Percentiles rank a stretch among this genome's conserved stretches.
Conservation (phyloP, 2,329 filamentous ascomycete genomes). For the Alternaria gaisen region DNA sequence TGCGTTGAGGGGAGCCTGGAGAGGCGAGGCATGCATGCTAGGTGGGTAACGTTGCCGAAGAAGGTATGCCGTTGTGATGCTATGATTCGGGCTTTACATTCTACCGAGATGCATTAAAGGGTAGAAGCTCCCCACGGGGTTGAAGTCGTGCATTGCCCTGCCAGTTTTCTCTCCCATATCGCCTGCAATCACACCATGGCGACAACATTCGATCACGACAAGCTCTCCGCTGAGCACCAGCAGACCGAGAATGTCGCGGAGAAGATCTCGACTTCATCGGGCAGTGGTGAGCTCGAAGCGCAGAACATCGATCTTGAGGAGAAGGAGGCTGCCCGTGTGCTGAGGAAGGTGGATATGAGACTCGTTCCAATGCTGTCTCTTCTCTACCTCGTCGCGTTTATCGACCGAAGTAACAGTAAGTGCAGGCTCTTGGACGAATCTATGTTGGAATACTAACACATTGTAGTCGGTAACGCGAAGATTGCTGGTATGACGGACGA, state of each 20-base stretch:
- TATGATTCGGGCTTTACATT: slow-evolving; percentile 21
- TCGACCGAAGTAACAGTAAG: slow-evolving; percentile 46
- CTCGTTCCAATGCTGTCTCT: slow-evolving; percentile 43
- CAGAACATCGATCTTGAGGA: slow-evolving; percentile 37
- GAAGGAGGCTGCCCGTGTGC: slow-evolving; percentile 39
- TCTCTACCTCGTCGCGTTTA: slow-evolving; percentile 49
- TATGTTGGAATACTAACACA: slow-evolving; percentile 11
- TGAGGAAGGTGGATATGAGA: slow-evolving; percentile 47
- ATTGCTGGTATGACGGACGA: slow-evolving; percentile 53
- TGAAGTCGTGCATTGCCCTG: slow-evolving; percentile 4
- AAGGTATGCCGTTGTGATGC: slow-evolving; percentile 16
- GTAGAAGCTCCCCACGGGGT: slow-evolving; percentile 5
- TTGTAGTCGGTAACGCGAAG: slow-evolving; percentile 52
- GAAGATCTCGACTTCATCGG: slow-evolving; percentile 36
- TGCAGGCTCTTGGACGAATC: background rate
- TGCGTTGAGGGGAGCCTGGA: slow-evolving; percentile 1
- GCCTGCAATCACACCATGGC: slow-evolving; percentile 17
- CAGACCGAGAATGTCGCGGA: slow-evolving; percentile 37
- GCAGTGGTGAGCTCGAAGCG: slow-evolving; percentile 32
- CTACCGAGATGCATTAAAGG: slow-evolving; percentile 24
- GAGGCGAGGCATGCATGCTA: background rate
- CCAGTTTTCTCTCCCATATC: background rate
- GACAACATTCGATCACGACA: slow-evolving; percentile 26
- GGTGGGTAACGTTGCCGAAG: slow-evolving; percentile 14
- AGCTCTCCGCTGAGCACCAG: slow-evolving; percentile 18